Base-by-base conservation (phyloP, 306 rosid species). In the Ormosia emarginata region DNA sequence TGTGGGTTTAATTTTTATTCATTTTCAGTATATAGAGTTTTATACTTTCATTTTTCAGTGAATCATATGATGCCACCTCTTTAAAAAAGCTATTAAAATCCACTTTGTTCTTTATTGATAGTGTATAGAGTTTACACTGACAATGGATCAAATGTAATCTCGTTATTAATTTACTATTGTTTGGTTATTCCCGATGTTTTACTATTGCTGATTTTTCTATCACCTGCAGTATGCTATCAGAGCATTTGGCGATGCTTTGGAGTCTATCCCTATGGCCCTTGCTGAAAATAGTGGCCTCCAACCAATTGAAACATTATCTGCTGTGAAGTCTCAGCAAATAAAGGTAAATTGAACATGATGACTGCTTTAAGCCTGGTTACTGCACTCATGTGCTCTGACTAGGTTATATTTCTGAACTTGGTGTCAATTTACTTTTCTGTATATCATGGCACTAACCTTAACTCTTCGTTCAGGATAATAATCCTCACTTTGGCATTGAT, bases 251-350 rank as follows among this genome's bases (percentile, higher is more conserved):
- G 98, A 95, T 84, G 99, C 98, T 46, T 81, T 95, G 92, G 98
- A 95, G 67, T 56, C 93, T 49, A 71, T 95, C 4, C 97, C 99
- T 0, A 95, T 95, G 99, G 99, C 99, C 18, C 99, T 95, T 64
- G 99, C 99, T 4, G 98, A 95, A 89, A 95, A 95, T 75, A 95
- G 98, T 74, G 99, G 99, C 10, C 97, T 95, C 50, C 99, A 95
- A 73, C 96, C 98, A 9, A 93, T 95, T 70, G 99, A 95, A 90
- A 95, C 99, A 0, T 89, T 95, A 62, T 93, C 97, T 69, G 93
- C 91, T 0, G 99, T 95, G 74, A 95, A 95, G 83, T 84, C 98
- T 49, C 98, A 89, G 90, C 99, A 95, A 89, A 84, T 95, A 68
- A 92, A 93, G 97, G 99, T 93, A 75, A 67, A 30, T 44, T 33